Conservation (phyloP, 1,139 yeast species). For the Diutina siamensis region DNA sequence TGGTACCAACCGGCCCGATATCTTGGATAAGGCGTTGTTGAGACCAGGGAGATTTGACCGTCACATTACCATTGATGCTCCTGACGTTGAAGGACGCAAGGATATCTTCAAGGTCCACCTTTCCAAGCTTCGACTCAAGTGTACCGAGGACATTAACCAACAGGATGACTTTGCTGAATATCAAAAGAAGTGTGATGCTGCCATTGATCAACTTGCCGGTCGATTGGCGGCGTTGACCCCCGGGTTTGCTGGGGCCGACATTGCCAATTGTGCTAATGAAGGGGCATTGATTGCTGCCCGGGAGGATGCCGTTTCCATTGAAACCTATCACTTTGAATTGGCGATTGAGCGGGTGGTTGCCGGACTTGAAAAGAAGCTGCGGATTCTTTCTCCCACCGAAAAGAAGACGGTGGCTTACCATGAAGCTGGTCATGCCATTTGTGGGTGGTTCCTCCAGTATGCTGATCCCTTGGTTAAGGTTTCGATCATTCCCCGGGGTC, state of each 20-base stretch:
- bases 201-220: slow-evolving; percentile 41
- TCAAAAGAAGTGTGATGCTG: slow-evolving; percentile 22
- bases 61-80: slow-evolving; percentile 82
- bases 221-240: slow-evolving; percentile 93
- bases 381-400: slow-evolving; percentile 73
- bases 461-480: slow-evolving; percentile 94
- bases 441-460: slow-evolving; percentile 87
- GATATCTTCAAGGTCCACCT: slow-evolving; percentile 84
- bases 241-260: slow-evolving; percentile 97
- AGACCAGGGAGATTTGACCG: slow-evolving; percentile 98
- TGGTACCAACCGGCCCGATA: slow-evolving; percentile 94
- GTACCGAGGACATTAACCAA: slow-evolving; percentile 31
- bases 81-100: slow-evolving; percentile 88
- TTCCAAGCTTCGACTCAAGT: slow-evolving; percentile 45
- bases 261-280: slow-evolving; percentile 93
- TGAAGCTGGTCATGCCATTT: slow-evolving; percentile 97
- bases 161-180: slow-evolving; percentile 36
- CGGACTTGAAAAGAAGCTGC: slow-evolving; percentile 85
- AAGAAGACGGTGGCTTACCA: slow-evolving; percentile 89
- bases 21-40: slow-evolving; percentile 80
- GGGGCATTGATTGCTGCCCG: slow-evolving; percentile 90
- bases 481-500: slow-evolving; percentile 92
- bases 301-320: slow-evolving; percentile 30
- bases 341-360: slow-evolving; percentile 97
- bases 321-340: slow-evolving; percentile 77